Conservation (phyloP, 2,329 filamentous ascomycete species). For the Fusarium illudens region DNA sequence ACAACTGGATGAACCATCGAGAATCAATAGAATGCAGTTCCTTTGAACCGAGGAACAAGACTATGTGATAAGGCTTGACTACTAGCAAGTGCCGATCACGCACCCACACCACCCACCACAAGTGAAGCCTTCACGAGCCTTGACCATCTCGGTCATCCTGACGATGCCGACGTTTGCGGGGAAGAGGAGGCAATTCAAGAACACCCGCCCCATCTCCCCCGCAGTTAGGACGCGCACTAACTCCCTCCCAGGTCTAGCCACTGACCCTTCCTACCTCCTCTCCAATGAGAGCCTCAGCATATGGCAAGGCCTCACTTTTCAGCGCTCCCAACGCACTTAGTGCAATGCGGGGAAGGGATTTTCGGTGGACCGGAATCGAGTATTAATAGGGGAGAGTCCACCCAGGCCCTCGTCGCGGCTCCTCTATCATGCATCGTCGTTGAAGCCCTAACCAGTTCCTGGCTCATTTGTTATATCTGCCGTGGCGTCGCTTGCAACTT, state of each 20-base stretch:
- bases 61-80: neutral
- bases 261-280: neutral
- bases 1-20: neutral
- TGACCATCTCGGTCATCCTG: neutral
- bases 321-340: neutral
- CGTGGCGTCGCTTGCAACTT: neutral
- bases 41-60: neutral
- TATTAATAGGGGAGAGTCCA: constrained; percentile 14
- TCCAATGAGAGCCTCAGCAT: neutral
- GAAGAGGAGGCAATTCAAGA: neutral
- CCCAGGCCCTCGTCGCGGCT: neutral
- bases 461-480: neutral
- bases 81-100: neutral
- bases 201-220: neutral
- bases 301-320: neutral
- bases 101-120: neutral
- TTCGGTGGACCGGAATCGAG: constrained; percentile 11
- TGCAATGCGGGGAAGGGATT: constrained; percentile 7
- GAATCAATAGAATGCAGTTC: neutral
- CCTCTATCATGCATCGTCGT: constrained; percentile 1
- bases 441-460: neutral
- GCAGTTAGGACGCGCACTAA: neutral
- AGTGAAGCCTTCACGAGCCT: neutral
- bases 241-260: neutral
- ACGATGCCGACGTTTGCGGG: neutral